phyloP scores from a whole-genome alignment of 768 basidiomycete genomes.

The Lentinula detonsa region DNA sequence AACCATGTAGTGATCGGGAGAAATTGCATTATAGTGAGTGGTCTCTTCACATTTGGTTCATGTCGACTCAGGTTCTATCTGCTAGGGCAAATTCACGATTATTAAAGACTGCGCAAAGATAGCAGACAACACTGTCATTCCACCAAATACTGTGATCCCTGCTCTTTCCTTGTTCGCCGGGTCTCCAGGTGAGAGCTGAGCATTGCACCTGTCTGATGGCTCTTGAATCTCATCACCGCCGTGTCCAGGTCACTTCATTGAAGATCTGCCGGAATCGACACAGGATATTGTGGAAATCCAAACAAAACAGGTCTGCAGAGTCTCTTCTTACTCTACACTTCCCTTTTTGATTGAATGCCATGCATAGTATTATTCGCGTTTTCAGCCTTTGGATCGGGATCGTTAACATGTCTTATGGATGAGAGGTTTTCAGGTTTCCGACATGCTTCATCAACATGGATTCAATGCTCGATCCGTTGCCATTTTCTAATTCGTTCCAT shows the following conservation, averaged over 20 bases:
- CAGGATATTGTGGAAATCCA: constrained; percentile 85
- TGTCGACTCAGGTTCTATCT: background rate
- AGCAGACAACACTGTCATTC: constrained; percentile 83
- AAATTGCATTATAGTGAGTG: constrained; percentile 86
- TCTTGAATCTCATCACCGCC: background rate
- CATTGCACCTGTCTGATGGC: background rate
- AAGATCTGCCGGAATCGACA: constrained; percentile 88
- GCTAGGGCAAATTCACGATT: constrained; percentile 90
- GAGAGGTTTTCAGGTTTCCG: background rate
- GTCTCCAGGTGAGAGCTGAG: constrained; percentile 65
- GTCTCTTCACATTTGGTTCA: constrained; percentile 1
- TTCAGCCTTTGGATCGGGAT: constrained; percentile 6
- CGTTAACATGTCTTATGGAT: background rate
- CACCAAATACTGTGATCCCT: constrained; percentile 90
- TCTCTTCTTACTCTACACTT: background rate
- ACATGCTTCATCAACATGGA: background rate
- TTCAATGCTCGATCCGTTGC: too few species aligned
- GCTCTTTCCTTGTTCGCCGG: constrained; percentile 82
- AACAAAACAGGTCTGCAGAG: constrained; percentile 50
- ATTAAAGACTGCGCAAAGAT: constrained; percentile 94
- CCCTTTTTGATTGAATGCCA: background rate
- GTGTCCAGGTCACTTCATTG: constrained; percentile 63
- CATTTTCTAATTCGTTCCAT: too few species aligned
- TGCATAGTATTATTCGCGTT: constrained; percentile 4
- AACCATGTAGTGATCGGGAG: constrained; percentile 93